phyloP scores from a whole-genome alignment of 345 rosid genomes.

The Gossypium herbaceum region DNA sequence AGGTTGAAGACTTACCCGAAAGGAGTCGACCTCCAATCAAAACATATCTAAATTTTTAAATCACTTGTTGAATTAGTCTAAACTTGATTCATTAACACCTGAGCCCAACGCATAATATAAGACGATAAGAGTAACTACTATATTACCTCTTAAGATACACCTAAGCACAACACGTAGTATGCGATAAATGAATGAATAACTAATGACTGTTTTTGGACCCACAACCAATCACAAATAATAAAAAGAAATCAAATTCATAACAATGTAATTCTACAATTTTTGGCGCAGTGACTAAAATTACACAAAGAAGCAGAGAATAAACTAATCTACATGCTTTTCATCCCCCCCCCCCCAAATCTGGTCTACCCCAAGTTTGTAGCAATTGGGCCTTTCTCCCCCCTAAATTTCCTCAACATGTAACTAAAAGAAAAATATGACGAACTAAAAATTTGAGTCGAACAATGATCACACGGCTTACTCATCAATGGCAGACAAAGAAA shows the following conservation, averaged over 20 bases:
- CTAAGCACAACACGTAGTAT: too few species aligned
- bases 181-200: too few species aligned
- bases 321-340: background rate
- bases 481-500: background rate
- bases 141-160: too few species aligned
- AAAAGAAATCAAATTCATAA: background rate
- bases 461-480: background rate
- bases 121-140: too few species aligned
- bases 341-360: background rate
- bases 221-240: background rate
- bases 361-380: background rate
- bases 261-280: background rate
- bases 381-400: background rate
- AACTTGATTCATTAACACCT: too few species aligned
- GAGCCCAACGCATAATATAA: too few species aligned
- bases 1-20: too few species aligned
- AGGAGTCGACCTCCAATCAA: too few species aligned
- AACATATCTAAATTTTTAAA: too few species aligned
- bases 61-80: too few species aligned
- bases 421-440: background rate
- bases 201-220: too few species aligned
- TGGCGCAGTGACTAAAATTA: background rate
- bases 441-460: slow-evolving; percentile 1
- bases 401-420: background rate
- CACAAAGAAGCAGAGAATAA: background rate